A percentile compares a stretch with the other conserved stretches of the same genome.
phyloP scores from a whole-genome alignment of 2,329 filamentous ascomycete species.

The Ophiostoma piceae region DNA sequence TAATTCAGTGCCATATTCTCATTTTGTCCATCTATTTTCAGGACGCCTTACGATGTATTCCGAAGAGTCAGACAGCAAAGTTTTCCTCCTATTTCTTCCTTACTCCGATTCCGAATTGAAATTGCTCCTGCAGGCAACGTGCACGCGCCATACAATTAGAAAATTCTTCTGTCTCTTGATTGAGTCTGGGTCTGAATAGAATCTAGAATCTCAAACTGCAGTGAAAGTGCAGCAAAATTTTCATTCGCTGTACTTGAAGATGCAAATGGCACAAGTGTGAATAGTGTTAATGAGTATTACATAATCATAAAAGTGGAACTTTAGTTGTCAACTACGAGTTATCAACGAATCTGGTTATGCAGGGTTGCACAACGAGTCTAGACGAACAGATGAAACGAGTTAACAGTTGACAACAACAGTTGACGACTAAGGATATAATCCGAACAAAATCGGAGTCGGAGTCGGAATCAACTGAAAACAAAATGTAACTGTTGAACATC shows the following conservation, averaged over 20 bases:
- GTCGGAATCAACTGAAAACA: no score
- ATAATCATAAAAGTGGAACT: background rate
- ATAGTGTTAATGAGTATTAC: background rate
- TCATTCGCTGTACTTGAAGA: background rate
- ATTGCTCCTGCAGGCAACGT: conserved; percentile 9
- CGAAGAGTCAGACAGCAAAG: background rate
- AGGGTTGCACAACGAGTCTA: conserved; percentile 2
- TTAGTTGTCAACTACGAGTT: background rate
- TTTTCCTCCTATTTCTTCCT: background rate
- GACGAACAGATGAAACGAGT: background rate
- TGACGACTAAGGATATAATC: background rate
- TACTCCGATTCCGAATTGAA: background rate
- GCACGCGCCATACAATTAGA: background rate
- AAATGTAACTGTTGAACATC: background rate
- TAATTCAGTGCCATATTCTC: conserved; percentile 8
- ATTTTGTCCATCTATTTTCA: background rate
- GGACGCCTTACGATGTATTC: background rate
- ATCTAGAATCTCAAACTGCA: background rate
- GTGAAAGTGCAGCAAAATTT: background rate
- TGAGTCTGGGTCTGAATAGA: background rate
- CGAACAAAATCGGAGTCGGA: background rate
- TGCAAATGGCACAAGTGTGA: background rate
- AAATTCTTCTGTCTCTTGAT: background rate
- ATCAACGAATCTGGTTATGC: background rate
- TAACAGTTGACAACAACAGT: no score